Evolutionary conservation across 768 basidiomycete species (phyloP).

Genomic region (Chalciporus pseudorubinellus): DNA sequence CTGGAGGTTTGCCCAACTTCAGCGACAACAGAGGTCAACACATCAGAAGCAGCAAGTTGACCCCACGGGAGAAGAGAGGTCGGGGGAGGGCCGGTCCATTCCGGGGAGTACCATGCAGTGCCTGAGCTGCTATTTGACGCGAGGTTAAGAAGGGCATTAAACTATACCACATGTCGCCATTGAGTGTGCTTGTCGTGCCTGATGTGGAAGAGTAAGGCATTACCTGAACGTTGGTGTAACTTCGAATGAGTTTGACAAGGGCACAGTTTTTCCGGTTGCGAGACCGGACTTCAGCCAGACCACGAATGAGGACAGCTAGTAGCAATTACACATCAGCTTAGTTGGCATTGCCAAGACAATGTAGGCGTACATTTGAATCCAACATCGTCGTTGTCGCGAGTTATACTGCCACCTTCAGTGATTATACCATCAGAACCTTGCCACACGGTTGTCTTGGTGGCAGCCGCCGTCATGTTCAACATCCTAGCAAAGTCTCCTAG

Average conservation of each 20-base stretch:
- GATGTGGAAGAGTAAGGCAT: not conserved
- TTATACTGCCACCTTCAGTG: no score
- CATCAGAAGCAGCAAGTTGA: not conserved
- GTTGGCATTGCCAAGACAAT: no score
- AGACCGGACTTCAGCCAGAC: no score
- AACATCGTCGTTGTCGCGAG: no score
- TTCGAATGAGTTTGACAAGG: not conserved
- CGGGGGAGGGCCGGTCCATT: constrained; percentile 6
- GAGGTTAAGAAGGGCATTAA: constrained; percentile 4
- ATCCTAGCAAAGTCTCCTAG: no score
- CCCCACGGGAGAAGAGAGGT: not conserved
- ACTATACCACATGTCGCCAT: not conserved
- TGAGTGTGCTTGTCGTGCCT: not conserved
- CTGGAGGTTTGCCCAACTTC: not conserved
- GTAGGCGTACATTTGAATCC: no score
- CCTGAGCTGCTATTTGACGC: not conserved
- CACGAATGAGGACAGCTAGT: no score
- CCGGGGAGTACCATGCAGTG: constrained; percentile 6
- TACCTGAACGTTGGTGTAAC: not conserved
- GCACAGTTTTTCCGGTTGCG: no score
- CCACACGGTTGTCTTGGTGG: no score
- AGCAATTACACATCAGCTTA: no score
- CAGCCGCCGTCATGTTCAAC: no score
- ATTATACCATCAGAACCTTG: no score
- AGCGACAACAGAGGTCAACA: constrained; percentile 1